Base-by-base conservation (phyloP, 2,329 filamentous ascomycete genomes). In the Hypomyces perniciosus region DNA sequence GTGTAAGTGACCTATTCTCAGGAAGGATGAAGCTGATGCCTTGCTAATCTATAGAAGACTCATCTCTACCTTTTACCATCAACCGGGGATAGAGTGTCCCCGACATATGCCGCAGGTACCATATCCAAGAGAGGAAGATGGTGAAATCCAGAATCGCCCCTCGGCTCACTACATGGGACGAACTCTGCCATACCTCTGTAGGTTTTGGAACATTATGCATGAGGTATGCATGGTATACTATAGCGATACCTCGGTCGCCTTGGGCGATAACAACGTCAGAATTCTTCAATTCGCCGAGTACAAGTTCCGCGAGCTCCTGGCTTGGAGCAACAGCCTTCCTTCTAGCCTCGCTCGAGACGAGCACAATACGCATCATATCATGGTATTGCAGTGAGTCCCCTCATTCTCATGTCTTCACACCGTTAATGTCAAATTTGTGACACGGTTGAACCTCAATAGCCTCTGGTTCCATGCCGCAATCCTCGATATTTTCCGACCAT, bases 401-500 rank as follows among this genome's bases (percentile, higher is more conserved):
- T 28, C 4, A 1, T 6, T 42, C 34, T 2, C 20, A 26, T 13
- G 4, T 34, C 37, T 27, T 20, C 4, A 30, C 27, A 4, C n/a
- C 39, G 9, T 10, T 5, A 13, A 10, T 7, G 20, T 8, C 30
- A 52, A 54, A 34, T 26, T 28, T 5, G 6, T 42, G 13, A 30
- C 35, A n/a, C 20, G 35, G 35, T 38, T 30, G 31, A 8, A 44
- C 27, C 7, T 27, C 10, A 3, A 9, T 38, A 73, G 70, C 46
- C 65, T 72, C n/a, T 72, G 68, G 68, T 56, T 71, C 5, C 69
- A 73, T 37, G 61, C 62, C 7, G 65, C 62, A 8, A 59, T 73
- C 12, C 62, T 73, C 4, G 64, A 68, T 26, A 63, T 73, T 7
- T 65, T 70, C n/a, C 56, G 59, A 2, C 59, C 59, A 6, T 61